These are phyloP conservation scores for Marchantia paleacea DNA, from an alignment of 225 moss, liverwort and hornwort species.

Conservation along the genomic window DNA sequence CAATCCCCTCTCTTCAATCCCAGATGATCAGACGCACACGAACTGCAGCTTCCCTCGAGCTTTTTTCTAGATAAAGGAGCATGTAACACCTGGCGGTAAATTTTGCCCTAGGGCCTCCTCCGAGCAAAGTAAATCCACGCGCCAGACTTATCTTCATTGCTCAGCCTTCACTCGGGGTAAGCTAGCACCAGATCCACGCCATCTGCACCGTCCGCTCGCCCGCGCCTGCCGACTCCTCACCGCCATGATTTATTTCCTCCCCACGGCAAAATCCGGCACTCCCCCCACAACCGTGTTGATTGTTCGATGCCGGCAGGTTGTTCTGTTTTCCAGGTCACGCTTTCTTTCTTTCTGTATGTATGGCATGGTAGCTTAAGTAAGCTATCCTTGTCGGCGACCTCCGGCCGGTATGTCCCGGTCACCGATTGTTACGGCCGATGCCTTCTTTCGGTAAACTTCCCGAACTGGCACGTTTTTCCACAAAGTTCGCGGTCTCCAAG, in stretches of 20 bases:
- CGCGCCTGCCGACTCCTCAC: conserved; percentile 13
- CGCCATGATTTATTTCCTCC: conserved; percentile 1
- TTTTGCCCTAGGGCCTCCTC: conserved; percentile 4
- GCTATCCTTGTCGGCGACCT: neutral
- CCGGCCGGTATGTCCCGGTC: neutral
- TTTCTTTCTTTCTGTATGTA: neutral
- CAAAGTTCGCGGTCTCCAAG: neutral
- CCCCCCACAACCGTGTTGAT: too few relatives aligned
- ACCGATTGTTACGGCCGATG: neutral
- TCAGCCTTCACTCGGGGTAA: conserved; percentile 2
- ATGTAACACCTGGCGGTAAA: conserved; percentile 24
- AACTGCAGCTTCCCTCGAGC: conserved; percentile 12
- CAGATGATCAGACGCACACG: conserved; percentile 17
- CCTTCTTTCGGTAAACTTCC: neutral
- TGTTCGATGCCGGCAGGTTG: neutral
- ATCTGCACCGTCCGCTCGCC: neutral
- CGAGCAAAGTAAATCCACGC: neutral
- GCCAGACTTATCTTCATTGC: conserved; percentile 9
- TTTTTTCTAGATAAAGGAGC: conserved; percentile 11
- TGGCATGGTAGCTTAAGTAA: neutral
- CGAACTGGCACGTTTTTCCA: neutral
- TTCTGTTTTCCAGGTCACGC: neutral
- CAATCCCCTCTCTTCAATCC: neutral
- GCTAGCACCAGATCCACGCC: neutral
- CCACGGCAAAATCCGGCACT: neutral